Evolutionary conservation across 2,329 filamentous ascomycete species (phyloP), one percentile per base, ranked within the genome.

Genomic region (Claviceps monticola): DNA sequence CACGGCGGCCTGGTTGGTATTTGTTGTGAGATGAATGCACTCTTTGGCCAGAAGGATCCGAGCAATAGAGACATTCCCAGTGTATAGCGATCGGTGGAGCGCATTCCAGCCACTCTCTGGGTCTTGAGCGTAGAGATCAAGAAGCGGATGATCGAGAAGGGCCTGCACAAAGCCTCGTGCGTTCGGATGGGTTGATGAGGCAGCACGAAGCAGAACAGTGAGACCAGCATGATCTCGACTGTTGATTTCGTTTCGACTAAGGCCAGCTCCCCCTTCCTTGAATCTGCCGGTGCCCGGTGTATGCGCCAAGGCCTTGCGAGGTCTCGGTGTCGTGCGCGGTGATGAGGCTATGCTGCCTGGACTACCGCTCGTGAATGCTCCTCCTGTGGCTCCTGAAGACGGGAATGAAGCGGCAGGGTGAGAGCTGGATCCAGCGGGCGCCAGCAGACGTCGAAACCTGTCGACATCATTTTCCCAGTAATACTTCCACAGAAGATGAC

Each of bases 401-500:
- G 76, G 71, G 61, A 74, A 79, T 67, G 78, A 80, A 62, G 76
- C 68, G 54, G 73, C 65, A 54, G 71, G 63, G 60, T 79, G 78
- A 56, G 74, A 64, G 64, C 72, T 76, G 66, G 76, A 76, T 64
- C 76, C 75, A 70, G 84, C 76, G 68, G 80, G 81, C 64, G 83
- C 83, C 78, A 98, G 79, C 66, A 94, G 80, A 74, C 84, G 85
- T 73, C 86, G 85, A 79, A 98, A 97, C 66, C 75, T 82, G 68
- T 95, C 90, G 82, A 95, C 86, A 82, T 98, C 89, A 79, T 96
- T 87, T 82, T 96, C 86, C 76, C 94, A 85, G 69, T 91, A 97
- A 68, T 81, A 88, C 79, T 89, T 90, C 91, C 91, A 96, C 69
- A 98, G 82, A 80, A 86, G 80, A 75, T 89, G 85, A 84, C 88